These are phyloP conservation scores for Leccinum fibrillosum DNA, from an alignment of 768 basidiomycete species.

Conservation along the genomic window DNA sequence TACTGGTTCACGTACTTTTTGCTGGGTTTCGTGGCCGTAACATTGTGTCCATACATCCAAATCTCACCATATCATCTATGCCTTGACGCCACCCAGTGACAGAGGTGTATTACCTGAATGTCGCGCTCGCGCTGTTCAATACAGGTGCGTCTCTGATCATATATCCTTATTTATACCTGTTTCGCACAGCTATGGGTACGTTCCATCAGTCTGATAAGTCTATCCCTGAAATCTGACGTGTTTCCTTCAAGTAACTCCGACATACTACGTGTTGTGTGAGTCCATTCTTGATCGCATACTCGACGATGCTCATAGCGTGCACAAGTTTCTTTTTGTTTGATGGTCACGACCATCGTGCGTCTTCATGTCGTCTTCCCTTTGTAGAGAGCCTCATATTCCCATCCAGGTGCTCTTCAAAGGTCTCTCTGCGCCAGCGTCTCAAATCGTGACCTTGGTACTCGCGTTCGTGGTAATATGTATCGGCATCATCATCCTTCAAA, in stretches of 20 bases:
- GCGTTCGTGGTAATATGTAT: conserved; percentile 89
- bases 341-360: conserved; percentile 77
- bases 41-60: conserved; percentile 55
- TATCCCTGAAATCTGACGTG: conserved; percentile 17
- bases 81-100: conserved; percentile 47
- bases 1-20: conserved; percentile 92
- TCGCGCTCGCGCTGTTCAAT: conserved; percentile 94
- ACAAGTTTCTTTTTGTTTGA: conserved; percentile 78
- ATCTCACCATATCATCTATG: not conserved
- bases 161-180: not conserved
- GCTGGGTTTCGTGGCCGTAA: conserved; percentile 76
- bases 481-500: conserved; percentile 93
- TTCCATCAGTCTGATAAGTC: conserved; percentile 6
- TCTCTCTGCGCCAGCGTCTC: conserved; percentile 66
- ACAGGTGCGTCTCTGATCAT: conserved; percentile 47
- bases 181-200: conserved; percentile 60
- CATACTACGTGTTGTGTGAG: conserved; percentile 83
- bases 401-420: conserved; percentile 84
- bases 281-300: not conserved
- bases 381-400: conserved; percentile 1
- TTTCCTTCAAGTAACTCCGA: conserved; percentile 63
- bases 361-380: not conserved
- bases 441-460: conserved; percentile 89
- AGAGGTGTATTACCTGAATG: conserved; percentile 94
- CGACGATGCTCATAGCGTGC: not conserved